Evolutionary conservation across 169 alveolate species (phyloP).

Genomic region (Babesia bigemina): DNA sequence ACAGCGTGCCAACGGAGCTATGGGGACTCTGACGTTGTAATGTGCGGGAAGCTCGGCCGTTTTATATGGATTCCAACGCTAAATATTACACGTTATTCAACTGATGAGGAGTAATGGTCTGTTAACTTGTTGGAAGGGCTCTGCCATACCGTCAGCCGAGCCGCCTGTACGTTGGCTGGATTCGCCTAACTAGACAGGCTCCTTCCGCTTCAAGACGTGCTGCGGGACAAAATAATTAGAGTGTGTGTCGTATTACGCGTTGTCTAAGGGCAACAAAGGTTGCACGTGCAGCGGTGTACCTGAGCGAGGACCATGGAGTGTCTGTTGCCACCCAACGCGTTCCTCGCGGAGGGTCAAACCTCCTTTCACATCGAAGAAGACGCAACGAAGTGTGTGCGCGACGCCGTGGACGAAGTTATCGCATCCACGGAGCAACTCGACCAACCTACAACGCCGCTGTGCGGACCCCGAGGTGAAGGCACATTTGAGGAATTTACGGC

Average conservation of each 20-base stretch:
- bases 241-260: background rate
- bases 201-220: background rate
- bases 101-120: no score
- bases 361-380: background rate
- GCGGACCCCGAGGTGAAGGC: conserved; percentile 4
- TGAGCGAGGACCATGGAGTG: conserved; percentile 29
- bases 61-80: background rate
- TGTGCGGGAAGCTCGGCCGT: no score
- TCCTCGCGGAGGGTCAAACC: background rate
- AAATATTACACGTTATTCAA: background rate
- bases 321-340: conserved; percentile 15
- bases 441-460: conserved; percentile 8
- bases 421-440: background rate
- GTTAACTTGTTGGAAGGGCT: background rate
- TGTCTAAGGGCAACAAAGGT: background rate
- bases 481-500: background rate
- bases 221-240: background rate
- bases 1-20: background rate
- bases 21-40: conserved; percentile 3
- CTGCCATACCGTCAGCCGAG: conserved; percentile 12
- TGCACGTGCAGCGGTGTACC: conserved; percentile 29
- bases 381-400: background rate
- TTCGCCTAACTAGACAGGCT: background rate
- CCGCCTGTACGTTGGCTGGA: conserved; percentile 22
- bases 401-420: background rate